Evolutionary conservation across 2,329 filamentous ascomycete genomes (phyloP), one percentile per base, ranked within the genome.

Genomic region (Diaporthe caulivora): DNA sequence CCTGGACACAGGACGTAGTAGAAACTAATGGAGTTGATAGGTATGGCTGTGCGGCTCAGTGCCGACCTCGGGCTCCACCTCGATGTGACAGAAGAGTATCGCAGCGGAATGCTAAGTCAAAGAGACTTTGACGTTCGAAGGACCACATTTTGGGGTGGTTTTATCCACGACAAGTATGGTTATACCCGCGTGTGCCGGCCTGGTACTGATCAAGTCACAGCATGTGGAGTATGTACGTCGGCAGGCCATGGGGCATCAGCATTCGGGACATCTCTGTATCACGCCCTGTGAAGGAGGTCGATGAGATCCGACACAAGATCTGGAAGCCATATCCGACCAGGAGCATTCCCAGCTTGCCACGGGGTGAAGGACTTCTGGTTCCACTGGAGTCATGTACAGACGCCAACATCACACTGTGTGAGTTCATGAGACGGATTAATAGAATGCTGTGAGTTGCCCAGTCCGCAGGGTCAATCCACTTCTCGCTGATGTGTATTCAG

Each of bases 1-100:
- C 7, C 0, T 11, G 0, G 4, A 17, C 0, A 1, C 3, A 9
- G 1, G 9, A 44, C 11, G 2, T 4, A 1, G 4, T 7, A 1
- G 10, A 6, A n/a, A n/a, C 42, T 64, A 18, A 64, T 34, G 40
- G 10, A 1, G 15, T 17, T 1, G 9, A 11, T 15, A 64, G 58
- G 58, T 2, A 64, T 64, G 58, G 58, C 58, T 31, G 58, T 64
- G 26, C 40, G 42, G 18, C 58, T 64, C 2, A 64, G 58, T 24
- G 58, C 58, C 2, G 42, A 64, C 17, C 58, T 64, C 29, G 58
- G 58, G 1, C 26, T 64, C 3, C 58, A 64, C 18, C 58, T 64
- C 6, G 58, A 64, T 44, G 58, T 64, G 26, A 64, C 34, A n/a
- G 58, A 47, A 29, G 58, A 64, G 11, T 64, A 64, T 26, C 58